Evolutionary conservation across 106 monocot species (phyloP).

Genomic region (Ottelia alismoides): DNA sequence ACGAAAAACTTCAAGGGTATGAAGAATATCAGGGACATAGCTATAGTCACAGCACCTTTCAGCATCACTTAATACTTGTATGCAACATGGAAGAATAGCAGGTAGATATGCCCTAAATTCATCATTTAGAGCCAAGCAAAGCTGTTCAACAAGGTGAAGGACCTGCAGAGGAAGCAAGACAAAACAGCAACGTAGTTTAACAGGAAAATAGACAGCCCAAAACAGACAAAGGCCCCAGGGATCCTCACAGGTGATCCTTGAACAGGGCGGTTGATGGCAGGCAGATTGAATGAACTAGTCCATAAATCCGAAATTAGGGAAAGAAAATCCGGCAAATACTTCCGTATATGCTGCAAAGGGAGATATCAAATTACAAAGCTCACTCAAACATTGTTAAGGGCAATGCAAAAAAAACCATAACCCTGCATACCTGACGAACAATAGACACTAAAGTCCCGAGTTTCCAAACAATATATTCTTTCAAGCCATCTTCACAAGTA

Average conservation of each 20-base stretch:
- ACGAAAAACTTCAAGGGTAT: slow-evolving; percentile 95
- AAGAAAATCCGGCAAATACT: slow-evolving; percentile 80
- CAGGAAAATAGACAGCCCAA: no score
- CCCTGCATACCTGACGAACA: slow-evolving; percentile 71
- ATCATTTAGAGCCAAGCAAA: slow-evolving; percentile 91
- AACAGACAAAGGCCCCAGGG: no score
- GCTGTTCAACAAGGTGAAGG: slow-evolving; percentile 91
- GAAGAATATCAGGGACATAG: slow-evolving; percentile 88
- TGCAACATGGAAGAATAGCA: slow-evolving; percentile 74
- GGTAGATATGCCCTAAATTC: slow-evolving; percentile 86
- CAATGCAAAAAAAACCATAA: no score
- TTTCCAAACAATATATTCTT: slow-evolving; percentile 96
- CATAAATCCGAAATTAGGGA: slow-evolving; percentile 73
- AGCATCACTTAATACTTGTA: slow-evolving; percentile 95
- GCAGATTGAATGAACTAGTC: slow-evolving; percentile 60
- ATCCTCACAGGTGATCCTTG: slow-evolving; percentile 78
- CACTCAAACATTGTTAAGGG: not conserved
- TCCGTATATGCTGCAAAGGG: slow-evolving; percentile 78
- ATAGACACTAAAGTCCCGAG: slow-evolving; percentile 95
- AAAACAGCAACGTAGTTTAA: no score
- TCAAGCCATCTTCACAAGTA: slow-evolving; percentile 92
- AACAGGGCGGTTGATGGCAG: slow-evolving; percentile 45
- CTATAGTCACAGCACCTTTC: slow-evolving; percentile 88
- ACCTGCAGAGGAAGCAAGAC: slow-evolving; percentile 51
- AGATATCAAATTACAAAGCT: not conserved